phyloP scores from a whole-genome alignment of 2,329 filamentous ascomycete species.

The Calonectria honghensis region DNA sequence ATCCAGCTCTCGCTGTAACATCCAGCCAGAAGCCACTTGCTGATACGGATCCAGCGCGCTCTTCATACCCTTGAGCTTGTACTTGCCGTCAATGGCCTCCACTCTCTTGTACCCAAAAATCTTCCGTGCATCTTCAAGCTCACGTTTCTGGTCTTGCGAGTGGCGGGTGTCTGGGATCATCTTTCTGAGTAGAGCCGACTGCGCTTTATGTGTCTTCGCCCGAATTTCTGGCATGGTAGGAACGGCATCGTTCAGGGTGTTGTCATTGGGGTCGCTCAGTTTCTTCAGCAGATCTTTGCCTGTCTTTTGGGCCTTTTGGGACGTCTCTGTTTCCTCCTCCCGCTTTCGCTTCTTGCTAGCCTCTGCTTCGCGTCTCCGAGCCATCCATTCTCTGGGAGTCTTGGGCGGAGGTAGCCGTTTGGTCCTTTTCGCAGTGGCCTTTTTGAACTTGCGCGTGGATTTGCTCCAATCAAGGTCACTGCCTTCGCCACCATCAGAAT shows the following conservation, averaged over 20 bases:
- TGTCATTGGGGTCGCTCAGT: background rate
- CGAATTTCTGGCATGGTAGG: constrained; percentile 13
- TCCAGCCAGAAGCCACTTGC: constrained; percentile 71
- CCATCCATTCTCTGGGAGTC: constrained; percentile 25
- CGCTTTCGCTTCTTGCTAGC: constrained; percentile 33
- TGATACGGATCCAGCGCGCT: constrained; percentile 68
- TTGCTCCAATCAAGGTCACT: constrained; percentile 4
- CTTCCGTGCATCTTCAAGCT: constrained; percentile 41
- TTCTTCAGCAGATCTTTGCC: background rate
- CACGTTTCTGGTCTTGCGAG: constrained; percentile 33
- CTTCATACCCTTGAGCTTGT: constrained; percentile 47
- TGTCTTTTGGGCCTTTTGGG: background rate
- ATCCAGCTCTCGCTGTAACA: constrained; percentile 70
- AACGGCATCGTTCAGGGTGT: background rate
- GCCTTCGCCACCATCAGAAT: background rate
- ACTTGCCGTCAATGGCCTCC: constrained; percentile 15
- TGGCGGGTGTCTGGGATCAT: constrained; percentile 47
- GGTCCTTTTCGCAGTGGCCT: background rate
- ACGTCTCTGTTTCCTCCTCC: background rate
- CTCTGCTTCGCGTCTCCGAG: constrained; percentile 9
- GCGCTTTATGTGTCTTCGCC: constrained; percentile 27
- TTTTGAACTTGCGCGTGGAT: background rate
- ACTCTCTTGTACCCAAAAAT: constrained; percentile 51
- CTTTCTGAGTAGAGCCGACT: constrained; percentile 24
- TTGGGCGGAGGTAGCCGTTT: background rate